Evolutionary conservation across 805 yeast species (phyloP), one percentile per base, ranked within the genome.

Genomic region (Pichia cephalocereana): DNA sequence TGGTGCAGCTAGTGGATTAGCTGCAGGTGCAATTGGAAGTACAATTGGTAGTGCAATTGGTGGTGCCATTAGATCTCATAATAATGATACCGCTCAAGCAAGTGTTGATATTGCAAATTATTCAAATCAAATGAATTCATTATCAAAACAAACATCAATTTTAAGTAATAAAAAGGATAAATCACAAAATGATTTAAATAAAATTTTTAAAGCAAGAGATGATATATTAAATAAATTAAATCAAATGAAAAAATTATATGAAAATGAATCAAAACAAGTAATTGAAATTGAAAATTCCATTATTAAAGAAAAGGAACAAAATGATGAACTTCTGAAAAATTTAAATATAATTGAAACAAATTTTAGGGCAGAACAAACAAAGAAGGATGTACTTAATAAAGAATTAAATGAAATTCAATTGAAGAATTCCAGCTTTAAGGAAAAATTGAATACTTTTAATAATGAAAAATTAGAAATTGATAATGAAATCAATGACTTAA

Each of bases 31-130:
- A 17, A 43, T 43, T n/a, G 19, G 40, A 10, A 48, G 50, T n/a
- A 41, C 45, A 12, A 31, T 44, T 14, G 42, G 44, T 6, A 19
- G 18, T 2, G 38, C 17, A 19, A 10, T 31, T 11, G 26, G 39
- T 36, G 36, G 36, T 9, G 40, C 36, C 18, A 18, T 31, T 19
- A 34, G n/a, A 14, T 30, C 46, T 15, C 12, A 28, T 27, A 40
- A 31, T 28, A 39, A 32, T 19, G 28, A 45, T 14, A 48, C 49
- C 4, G 31, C 95, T 1, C 77, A 78, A 51, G 91, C 96, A 5
- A 80, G 93, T 8, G 77, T 89, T 8, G 96, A 87, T 57, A 76
- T 88, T 63, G 96, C 95, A 15, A 87, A 90, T 56, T 72, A 86
- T 40, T 84, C 95, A 0, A 86, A 83, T 57, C 96, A 90, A 68